Percentiles rank a stretch among this genome's conserved stretches.
These are phyloP conservation scores for Esteya vermicola DNA, from an alignment of 2,329 filamentous ascomycete genomes.

Conservation along the genomic window DNA sequence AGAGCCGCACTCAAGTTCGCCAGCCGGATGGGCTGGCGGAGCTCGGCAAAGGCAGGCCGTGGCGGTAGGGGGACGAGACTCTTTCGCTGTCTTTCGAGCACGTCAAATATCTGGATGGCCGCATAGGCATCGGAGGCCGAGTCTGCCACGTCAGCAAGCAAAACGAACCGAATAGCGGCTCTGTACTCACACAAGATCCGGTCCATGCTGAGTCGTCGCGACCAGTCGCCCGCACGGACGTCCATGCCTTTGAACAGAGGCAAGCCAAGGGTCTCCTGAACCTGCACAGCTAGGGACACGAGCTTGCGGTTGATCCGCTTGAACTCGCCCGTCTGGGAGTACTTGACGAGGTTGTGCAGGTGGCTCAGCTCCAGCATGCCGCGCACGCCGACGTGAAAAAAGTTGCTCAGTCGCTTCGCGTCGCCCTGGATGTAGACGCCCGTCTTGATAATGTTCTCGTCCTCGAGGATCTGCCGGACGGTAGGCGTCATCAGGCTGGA, in stretches of 20 bases:
- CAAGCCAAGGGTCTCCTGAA: conserved; percentile 54
- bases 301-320: conserved; percentile 49
- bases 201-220: conserved; percentile 37
- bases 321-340: conserved; percentile 34
- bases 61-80: conserved; percentile 56
- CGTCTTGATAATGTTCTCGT: conserved; percentile 52
- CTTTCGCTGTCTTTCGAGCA: conserved; percentile 54
- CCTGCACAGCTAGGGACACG: conserved; percentile 54
- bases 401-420: conserved; percentile 51
- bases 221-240: conserved; percentile 68
- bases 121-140: conserved; percentile 77
- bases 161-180: neutral
- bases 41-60: conserved; percentile 53
- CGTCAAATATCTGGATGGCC: conserved; percentile 56
- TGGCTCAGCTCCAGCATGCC: conserved; percentile 74
- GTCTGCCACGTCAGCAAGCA: conserved; percentile 32
- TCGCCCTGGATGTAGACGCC: conserved; percentile 67
- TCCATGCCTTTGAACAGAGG: conserved; percentile 59
- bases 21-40: conserved; percentile 37
- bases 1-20: neutral
- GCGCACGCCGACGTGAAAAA: conserved; percentile 46
- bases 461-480: conserved; percentile 59
- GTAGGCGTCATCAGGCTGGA: conserved; percentile 54
- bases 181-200: conserved; percentile 48
- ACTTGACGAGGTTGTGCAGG: conserved; percentile 63